Base-by-base conservation (phyloP, 345 rosid genomes). In the Capsella bursapastoris region DNA sequence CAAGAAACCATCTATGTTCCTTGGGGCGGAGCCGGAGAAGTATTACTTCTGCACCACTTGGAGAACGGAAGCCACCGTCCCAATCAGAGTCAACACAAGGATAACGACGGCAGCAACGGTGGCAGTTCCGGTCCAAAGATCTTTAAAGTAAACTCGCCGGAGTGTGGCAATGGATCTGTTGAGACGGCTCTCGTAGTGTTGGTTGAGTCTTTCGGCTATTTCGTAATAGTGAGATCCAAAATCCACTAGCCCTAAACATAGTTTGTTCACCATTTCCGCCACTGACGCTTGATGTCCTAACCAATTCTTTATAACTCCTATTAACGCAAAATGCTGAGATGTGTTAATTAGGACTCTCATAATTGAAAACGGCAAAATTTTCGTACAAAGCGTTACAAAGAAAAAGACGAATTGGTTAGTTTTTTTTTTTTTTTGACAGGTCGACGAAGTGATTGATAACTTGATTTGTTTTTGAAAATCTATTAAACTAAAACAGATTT, bases 111-210 rank as follows among this genome's bases (percentile, higher is more conserved):
- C 76, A 0, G 76, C 76, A 1, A 50, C 14, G 0, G 70, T 51
- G 44, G 73, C 62, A 4, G 73, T 61, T 38, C 73, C 72, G 35
- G 74, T 79, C 85, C 85, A 82, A 48, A 64, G 72, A 11, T 74
- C 66, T 15, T 63, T 73, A 22, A 80, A 82, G 64, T 77, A 80
- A 10, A 76, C 83, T 35, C 72, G 15, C 9, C 29, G 53, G 7
- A 82, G 51, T 3, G 61, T 70, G 28, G 79, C 75, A 3, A 59
- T 28, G 12, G 66, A 7, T 14, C 65, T 65, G 3, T 83, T 48
- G 41, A 57, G 50, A 1, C 4, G 4, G 7, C 15, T 55, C 0
- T 49, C 7, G 34, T 68, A 61, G 34, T 70, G 76, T 3, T 51
- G 3, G 12, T 75, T 65, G 22, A 75, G 60, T 0, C 0, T 7